Conservation (phyloP, 2,329 filamentous ascomycete species). For the Lomentospora prolificans region DNA sequence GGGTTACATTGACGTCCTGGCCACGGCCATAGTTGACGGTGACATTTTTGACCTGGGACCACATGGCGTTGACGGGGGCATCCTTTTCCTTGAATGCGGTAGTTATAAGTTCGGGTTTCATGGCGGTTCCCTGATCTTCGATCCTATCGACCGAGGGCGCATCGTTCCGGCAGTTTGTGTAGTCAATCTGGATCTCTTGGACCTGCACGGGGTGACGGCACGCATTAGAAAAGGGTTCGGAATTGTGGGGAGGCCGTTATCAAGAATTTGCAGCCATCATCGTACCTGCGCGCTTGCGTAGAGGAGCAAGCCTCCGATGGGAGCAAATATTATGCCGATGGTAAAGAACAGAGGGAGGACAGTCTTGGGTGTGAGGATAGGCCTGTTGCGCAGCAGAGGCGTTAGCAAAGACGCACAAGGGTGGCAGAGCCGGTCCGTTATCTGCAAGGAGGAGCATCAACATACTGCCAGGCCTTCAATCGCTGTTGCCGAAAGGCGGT, state of each 20-base stretch:
- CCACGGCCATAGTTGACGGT: constrained; percentile 25
- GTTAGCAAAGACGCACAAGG: background rate
- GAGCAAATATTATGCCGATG: constrained; percentile 85
- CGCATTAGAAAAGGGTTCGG: background rate
- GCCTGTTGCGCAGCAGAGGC: constrained; percentile 39
- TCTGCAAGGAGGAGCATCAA: constrained; percentile 16
- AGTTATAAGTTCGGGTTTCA: constrained; percentile 48
- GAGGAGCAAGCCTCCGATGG: constrained; percentile 77
- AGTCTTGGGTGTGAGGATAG: constrained; percentile 90
- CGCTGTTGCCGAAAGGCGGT: constrained; percentile 95
- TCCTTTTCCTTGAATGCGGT: constrained; percentile 60
- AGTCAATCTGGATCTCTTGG: constrained; percentile 84
- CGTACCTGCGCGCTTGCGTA: constrained; percentile 74
- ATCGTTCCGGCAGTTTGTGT: constrained; percentile 61
- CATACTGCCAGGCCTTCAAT: constrained; percentile 97
- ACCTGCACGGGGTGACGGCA: constrained; percentile 44
- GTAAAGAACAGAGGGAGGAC: constrained; percentile 85
- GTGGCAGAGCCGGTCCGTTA: too few relatives aligned
- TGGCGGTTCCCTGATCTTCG: constrained; percentile 20
- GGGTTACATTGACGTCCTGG: constrained; percentile 24
- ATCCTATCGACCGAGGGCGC: constrained; percentile 32
- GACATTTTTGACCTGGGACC: constrained; percentile 30
- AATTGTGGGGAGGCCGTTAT: too few relatives aligned
- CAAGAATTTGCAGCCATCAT: constrained; percentile 1
- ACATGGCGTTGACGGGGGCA: constrained; percentile 26